Evolutionary conservation across 179 eudicot genomes (phyloP).

Genomic region (Beta macrorhiza): DNA sequence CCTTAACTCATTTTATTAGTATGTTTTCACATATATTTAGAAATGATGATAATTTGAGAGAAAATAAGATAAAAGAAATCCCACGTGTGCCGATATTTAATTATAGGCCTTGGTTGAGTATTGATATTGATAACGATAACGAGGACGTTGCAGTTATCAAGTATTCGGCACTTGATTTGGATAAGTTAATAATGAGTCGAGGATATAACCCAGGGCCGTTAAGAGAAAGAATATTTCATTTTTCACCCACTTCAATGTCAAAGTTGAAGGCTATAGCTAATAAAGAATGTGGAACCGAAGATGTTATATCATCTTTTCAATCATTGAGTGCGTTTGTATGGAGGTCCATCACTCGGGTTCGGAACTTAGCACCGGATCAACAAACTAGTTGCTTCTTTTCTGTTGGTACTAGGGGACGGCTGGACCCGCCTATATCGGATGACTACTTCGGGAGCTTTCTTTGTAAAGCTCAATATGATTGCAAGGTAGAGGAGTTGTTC

Average conservation of each 20-base stretch:
- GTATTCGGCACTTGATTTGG: slow-evolving; percentile 5
- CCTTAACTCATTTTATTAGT: slow-evolving; percentile 15
- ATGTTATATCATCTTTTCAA: slow-evolving; percentile 15
- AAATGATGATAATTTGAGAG: background rate
- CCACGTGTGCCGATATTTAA: slow-evolving; percentile 7
- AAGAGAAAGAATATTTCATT: slow-evolving; percentile 17
- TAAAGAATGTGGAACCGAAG: background rate
- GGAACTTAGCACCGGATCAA: background rate
- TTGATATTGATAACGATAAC: background rate
- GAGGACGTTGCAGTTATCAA: background rate
- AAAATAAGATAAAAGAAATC: background rate
- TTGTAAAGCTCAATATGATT: background rate
- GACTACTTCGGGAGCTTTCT: slow-evolving; percentile 12
- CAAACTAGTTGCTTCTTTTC: background rate
- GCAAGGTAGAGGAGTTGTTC: slow-evolving; percentile 21
- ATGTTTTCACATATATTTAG: slow-evolving; percentile 15
- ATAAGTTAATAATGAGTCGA: background rate
- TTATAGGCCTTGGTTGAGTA: slow-evolving; percentile 1
- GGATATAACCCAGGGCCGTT: background rate
- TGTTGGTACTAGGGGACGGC: background rate
- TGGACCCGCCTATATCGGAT: slow-evolving; percentile 18
- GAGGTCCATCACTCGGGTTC: slow-evolving; percentile 17
- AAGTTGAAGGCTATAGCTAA: slow-evolving; percentile 15
- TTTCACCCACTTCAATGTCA: background rate
- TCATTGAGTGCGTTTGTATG: slow-evolving; percentile 12